These are phyloP conservation scores for Fusarium nisikadoi DNA, from an alignment of 2,329 filamentous ascomycete genomes.

Conservation along the genomic window DNA sequence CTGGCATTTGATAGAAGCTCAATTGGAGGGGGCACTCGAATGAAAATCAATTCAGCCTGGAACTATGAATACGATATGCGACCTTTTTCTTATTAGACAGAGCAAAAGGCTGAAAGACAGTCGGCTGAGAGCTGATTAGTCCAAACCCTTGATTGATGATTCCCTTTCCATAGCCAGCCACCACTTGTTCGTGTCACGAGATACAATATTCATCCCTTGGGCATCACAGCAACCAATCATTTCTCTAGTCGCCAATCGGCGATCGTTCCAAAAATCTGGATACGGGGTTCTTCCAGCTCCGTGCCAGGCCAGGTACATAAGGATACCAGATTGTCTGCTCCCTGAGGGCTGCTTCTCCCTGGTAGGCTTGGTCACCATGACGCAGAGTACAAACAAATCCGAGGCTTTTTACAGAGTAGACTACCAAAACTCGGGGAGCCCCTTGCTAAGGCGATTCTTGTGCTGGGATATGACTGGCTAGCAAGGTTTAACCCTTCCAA, in stretches of 20 bases:
- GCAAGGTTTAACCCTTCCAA: neutral
- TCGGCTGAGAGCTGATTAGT: neutral
- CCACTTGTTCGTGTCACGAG: neutral
- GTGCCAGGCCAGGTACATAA: neutral
- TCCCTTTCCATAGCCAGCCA: conserved; percentile 19
- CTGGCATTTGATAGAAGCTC: conserved; percentile 1
- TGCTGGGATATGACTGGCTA: no score
- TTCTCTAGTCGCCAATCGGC: conserved; percentile 8
- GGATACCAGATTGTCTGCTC: neutral
- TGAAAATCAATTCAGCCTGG: neutral
- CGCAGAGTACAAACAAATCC: conserved; percentile 1
- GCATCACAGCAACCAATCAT: neutral
- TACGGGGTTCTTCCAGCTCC: neutral
- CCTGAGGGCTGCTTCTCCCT: neutral
- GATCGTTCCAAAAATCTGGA: conserved; percentile 10
- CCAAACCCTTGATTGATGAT: conserved; percentile 11
- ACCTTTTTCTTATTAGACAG: neutral
- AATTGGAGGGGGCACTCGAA: neutral
- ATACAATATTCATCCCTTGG: neutral
- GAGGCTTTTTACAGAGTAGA: no score
- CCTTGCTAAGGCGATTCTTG: no score
- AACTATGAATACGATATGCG: neutral
- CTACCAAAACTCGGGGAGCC: no score
- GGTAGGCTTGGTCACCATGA: conserved; percentile 7
- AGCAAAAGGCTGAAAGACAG: neutral